These are phyloP conservation scores for Castanea crenata DNA, from an alignment of 306 rosid species.

Conservation along the genomic window DNA sequence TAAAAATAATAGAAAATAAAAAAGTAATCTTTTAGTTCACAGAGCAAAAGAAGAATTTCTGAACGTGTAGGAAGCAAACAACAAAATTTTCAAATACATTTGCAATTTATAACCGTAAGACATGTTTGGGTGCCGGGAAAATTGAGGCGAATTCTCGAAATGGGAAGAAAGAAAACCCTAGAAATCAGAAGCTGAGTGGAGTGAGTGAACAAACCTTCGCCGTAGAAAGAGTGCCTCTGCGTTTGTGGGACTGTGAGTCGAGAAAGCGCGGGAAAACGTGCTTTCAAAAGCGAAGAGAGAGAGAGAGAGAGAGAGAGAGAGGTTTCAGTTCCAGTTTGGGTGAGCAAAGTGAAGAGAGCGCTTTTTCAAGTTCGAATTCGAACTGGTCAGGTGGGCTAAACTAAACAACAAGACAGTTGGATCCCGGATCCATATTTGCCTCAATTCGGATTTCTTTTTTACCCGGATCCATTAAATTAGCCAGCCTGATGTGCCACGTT, in stretches of 20 bases:
- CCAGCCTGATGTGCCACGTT: too few species aligned
- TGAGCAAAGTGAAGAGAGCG: not conserved
- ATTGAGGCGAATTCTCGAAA: not conserved
- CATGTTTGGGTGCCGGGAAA: conserved; percentile 13
- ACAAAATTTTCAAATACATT: not conserved
- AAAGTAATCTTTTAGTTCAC: not conserved
- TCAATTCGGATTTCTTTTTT: too few species aligned
- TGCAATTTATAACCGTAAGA: not conserved
- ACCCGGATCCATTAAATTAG: too few species aligned
- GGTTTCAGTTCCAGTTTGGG: not conserved
- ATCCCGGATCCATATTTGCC: too few species aligned
- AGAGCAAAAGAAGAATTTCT: not conserved
- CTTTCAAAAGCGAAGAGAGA: not conserved
- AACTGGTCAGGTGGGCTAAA: too few species aligned
- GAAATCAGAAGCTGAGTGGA: not conserved
- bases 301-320: not conserved
- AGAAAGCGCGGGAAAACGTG: not conserved
- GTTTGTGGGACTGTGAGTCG: not conserved
- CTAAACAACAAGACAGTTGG: too few species aligned
- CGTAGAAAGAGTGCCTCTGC: too few species aligned
- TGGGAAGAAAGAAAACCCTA: not conserved
- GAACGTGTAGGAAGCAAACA: not conserved
- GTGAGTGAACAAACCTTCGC: too few species aligned
- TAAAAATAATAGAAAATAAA: not conserved
- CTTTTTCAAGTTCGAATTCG: not conserved